Percentiles rank a stretch among this genome's conserved stretches.
Conservation (phyloP, 306 rosid genomes). For the Casuarina glauca region DNA sequence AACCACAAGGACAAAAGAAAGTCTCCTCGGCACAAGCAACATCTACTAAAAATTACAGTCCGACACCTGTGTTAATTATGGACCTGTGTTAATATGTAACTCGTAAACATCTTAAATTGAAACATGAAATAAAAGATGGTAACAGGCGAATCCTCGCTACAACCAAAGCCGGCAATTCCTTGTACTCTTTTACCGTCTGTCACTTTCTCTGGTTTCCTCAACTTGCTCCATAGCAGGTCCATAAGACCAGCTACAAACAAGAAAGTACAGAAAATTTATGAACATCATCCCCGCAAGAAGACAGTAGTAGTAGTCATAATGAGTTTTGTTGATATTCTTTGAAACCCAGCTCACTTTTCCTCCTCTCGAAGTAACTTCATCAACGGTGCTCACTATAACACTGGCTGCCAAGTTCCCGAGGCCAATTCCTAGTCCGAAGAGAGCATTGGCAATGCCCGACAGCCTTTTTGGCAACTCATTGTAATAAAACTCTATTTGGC, state of each 20-base stretch:
- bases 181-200: no score
- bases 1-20: no score
- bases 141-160: no score
- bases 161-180: no score
- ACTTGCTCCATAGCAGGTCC: conserved; percentile 44
- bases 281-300: conserved; percentile 44
- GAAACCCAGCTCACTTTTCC: conserved; percentile 66
- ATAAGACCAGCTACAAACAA: conserved; percentile 64
- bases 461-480: conserved; percentile 67
- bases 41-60: no score
- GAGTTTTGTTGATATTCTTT: conserved; percentile 48
- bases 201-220: conserved; percentile 19
- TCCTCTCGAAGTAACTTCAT: conserved; percentile 45
- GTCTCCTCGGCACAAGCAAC: no score
- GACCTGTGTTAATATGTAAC: no score
- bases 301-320: conserved; percentile 59
- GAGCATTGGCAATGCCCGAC: conserved; percentile 61
- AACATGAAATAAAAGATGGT: no score
- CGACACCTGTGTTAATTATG: no score
- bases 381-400: conserved; percentile 41
- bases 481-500: conserved; percentile 67
- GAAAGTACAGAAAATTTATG: conserved; percentile 40
- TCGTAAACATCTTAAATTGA: no score
- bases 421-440: conserved; percentile 50
- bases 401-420: conserved; percentile 52